These are phyloP conservation scores for Aurinia saxatilis DNA, from an alignment of 345 rosid species.

Conservation along the genomic window DNA sequence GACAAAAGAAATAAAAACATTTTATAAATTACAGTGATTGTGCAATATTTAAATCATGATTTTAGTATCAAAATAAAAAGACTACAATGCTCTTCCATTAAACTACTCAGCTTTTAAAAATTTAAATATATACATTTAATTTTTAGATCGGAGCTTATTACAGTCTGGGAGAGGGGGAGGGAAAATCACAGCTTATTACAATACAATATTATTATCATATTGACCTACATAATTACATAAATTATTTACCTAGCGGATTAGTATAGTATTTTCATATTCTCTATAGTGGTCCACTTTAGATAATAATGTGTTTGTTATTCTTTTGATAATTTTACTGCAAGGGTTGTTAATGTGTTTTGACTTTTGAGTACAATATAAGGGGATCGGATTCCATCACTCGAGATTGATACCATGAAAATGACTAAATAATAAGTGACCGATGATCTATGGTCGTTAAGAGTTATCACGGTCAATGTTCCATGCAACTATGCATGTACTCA, in stretches of 20 bases:
- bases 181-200: conserved; percentile 9
- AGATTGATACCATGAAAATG: no score
- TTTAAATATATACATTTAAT: not conserved
- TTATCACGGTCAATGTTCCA: no score
- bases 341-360: no score
- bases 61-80: conserved; percentile 10
- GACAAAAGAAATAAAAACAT: not conserved
- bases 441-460: no score
- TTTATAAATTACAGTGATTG: conserved; percentile 14
- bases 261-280: not conserved
- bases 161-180: no score
- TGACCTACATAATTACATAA: not conserved
- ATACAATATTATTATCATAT: conserved; percentile 3
- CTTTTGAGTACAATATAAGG: no score
- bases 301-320: not conserved
- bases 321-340: not conserved
- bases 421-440: no score
- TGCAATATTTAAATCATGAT: conserved; percentile 10
- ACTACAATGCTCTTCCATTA: conserved; percentile 7
- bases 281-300: not conserved
- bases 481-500: no score
- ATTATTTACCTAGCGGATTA: not conserved
- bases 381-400: no score
- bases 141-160: conserved; percentile 11
- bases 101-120: not conserved